Percentiles rank a stretch among this genome's conserved stretches.
Evolutionary conservation across 2,329 filamentous ascomycete species (phyloP).

Genomic region (Pseudocercospora eumusae): DNA sequence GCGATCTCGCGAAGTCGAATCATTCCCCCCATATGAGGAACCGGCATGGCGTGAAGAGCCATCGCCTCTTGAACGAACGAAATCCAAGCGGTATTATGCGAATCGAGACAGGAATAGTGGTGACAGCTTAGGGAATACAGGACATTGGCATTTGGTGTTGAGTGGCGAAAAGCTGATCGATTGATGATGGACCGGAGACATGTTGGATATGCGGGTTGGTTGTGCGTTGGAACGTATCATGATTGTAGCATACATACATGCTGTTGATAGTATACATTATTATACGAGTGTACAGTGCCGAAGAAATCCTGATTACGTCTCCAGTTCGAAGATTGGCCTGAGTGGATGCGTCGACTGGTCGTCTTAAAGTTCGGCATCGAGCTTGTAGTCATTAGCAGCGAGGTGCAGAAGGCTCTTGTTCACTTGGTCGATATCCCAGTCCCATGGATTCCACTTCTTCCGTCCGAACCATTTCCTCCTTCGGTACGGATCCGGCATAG

Average conservation of each 20-base stretch:
- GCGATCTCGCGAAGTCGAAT: neutral
- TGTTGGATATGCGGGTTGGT: neutral
- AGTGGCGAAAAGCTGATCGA: conserved; percentile 8
- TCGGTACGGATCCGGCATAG: neutral
- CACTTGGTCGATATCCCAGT: neutral
- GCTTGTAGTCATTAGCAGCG: neutral
- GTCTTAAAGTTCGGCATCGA: neutral
- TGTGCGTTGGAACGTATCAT: conserved; percentile 2
- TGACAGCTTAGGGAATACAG: conserved; percentile 1
- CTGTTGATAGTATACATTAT: conserved; percentile 8
- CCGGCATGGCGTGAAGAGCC: neutral
- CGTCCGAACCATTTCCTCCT: neutral
- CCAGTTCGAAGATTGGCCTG: neutral
- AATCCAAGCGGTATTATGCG: conserved; percentile 18
- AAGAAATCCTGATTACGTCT: too few relatives aligned
- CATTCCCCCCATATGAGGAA: neutral
- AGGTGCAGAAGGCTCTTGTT: neutral
- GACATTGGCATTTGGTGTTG: conserved; percentile 11
- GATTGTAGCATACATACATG: conserved; percentile 4
- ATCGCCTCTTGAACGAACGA: conserved; percentile 11
- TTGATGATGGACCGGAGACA: neutral
- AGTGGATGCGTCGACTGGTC: neutral
- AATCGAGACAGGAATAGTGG: conserved; percentile 9
- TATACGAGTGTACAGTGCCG: neutral
- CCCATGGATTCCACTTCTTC: neutral